Evolutionary conservation across 306 rosid species (phyloP).

Genomic region (Ormosia semicastrata): DNA sequence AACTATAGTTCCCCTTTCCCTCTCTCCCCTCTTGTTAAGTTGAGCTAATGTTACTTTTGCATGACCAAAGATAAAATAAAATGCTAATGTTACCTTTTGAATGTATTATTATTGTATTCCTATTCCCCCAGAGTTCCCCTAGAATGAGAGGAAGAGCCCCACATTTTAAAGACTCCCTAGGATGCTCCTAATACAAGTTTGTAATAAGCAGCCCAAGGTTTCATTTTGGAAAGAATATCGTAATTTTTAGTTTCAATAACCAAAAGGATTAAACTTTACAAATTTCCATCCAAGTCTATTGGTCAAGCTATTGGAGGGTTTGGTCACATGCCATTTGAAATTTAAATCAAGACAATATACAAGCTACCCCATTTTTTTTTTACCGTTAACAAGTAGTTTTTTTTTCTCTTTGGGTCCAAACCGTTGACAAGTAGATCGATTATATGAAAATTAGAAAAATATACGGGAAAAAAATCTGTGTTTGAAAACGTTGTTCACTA

Average conservation of each 20-base stretch:
- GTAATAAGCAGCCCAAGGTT: too few species aligned
- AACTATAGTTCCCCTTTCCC: too few species aligned
- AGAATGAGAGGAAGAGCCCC: too few species aligned
- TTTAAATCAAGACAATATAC: background rate
- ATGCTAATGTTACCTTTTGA: too few species aligned
- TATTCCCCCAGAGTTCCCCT: too few species aligned
- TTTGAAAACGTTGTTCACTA: background rate
- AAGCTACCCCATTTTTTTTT: background rate
- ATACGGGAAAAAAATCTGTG: background rate
- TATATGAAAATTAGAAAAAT: background rate
- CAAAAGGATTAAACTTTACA: background rate
- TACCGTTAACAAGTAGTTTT: background rate
- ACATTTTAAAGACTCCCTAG: too few species aligned
- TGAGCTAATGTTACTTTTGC: too few species aligned
- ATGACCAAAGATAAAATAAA: too few species aligned
- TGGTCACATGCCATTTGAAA: background rate
- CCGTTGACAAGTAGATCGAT: background rate
- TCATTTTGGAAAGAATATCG: too few species aligned
- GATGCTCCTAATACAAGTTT: too few species aligned
- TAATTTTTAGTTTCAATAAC: background rate
- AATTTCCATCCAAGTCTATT: background rate
- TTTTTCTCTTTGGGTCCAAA: background rate
- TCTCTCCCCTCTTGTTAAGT: too few species aligned
- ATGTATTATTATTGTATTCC: too few species aligned
- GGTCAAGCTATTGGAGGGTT: background rate